Base-by-base conservation (phyloP, 768 basidiomycete genomes). In the Russula dissimulans region DNA sequence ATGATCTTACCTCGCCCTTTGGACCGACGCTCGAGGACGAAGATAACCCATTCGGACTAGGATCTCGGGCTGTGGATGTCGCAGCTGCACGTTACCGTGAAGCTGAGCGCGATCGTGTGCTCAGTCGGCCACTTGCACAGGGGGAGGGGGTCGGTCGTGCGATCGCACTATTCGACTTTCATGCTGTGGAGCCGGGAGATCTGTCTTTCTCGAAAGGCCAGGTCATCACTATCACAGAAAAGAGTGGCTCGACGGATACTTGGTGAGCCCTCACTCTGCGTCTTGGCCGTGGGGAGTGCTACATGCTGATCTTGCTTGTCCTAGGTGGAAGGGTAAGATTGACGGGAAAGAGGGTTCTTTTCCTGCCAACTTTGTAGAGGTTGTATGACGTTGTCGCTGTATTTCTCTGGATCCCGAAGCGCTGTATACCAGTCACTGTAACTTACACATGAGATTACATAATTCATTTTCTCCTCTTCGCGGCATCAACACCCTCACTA, bases 311-410 rank as follows among this genome's bases (percentile, higher is more conserved):
- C 36, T 55, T 5, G 54, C 48, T 32, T 11, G n/a, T 41, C 22
- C 15, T 59, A 89, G 87, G 87, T 91, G 89, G 89, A 85, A 77
- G 14, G 89, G 89, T n/a, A 85, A 81, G 68, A 61, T 84, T 2
- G 72, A 79, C 22, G 79, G 78, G 15, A 70, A 76, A 42, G 74
- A 81, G 64, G 90, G 90, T 0, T 79, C 86, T 47, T 91, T 92
- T 70, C 89, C 89, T 38, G 89, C 89, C 15, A 91, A 91, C 69
- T 89, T 89, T 66, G 86, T 90, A n/a, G 86, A 89, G 68, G 71
- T 89, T 58, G 72, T 77, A 31, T 79, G 15, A 48, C n/a, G 1
- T 10, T 34, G 17, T 8, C 12, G 22, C 34, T 34, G 3, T 12
- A 34, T n/a, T 5, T 9, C 18, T 32, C 15, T 34, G 1, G 34